Evolutionary conservation across 148 eudicot genomes (phyloP), one percentile per base, ranked within the genome.

Genomic region (Silene conica): DNA sequence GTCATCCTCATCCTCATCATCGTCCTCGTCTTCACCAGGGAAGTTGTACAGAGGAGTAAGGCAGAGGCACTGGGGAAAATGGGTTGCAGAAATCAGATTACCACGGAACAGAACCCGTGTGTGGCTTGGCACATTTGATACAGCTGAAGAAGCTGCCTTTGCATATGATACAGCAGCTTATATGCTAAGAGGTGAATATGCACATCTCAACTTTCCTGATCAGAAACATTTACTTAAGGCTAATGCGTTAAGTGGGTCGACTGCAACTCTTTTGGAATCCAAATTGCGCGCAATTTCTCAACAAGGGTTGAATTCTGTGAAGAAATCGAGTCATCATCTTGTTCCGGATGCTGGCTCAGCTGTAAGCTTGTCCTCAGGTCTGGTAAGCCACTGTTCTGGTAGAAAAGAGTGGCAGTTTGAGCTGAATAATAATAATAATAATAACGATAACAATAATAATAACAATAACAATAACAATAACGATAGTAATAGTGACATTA

Each of bases 51-150:
- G 99, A 31, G 99, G 99, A 69, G 97, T 92, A 28, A 84, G 99
- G 76, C 97, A 95, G 73, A 85, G 99, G 79, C 99, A 90, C 60
- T 95, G 96, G 99, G 99, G 99, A 8, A 95, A 92, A 83, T 95
- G 97, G 97, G 99, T 95, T 23, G 99, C 99, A 0, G 99, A 95
- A 69, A 95, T 95, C 38, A 77, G 99, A 75, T 78, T 92, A 72
- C 99, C 99, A 0, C 68, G 94, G 48, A 92, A 95, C 73, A 80
- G 96, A 58, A 89, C 94, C 0, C 81, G 99, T 63, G 99, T 95
- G 3, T 95, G 96, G 97, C 77, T 95, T 3, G 99, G 96, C 65
- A 95, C 97, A 8, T 95, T 90, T 26, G 96, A 90, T 48, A 95
- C 88, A 2, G 99, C 99, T 0, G 96, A 92, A 58, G 97, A 87